phyloP scores from a whole-genome alignment of 176 grass and related monocot species.

The Poa annua region DNA sequence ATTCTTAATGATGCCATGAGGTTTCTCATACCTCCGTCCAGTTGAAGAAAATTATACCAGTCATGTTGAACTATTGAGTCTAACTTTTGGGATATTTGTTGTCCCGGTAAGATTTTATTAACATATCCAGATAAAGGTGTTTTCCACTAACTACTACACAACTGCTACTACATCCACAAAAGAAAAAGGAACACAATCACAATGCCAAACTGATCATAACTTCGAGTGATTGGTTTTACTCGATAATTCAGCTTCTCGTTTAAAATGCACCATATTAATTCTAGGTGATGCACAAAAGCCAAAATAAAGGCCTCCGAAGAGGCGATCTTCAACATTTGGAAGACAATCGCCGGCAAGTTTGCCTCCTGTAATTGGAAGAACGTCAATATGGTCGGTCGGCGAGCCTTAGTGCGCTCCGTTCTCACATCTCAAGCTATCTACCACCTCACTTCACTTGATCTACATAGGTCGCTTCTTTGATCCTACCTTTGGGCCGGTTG shows the following conservation, averaged over 20 bases:
- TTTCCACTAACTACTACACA: not conserved
- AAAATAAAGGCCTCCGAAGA: not conserved
- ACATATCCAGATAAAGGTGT: not conserved
- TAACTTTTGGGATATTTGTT: not conserved
- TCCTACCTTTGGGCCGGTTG: too few relatives aligned
- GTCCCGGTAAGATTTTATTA: not conserved
- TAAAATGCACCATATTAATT: not conserved
- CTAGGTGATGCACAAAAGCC: not conserved
- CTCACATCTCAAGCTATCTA: too few relatives aligned
- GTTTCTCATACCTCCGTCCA: not conserved
- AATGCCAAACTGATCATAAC: not conserved
- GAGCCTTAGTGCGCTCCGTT: too few relatives aligned
- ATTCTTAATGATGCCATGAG: not conserved
- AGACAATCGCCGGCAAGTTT: too few relatives aligned
- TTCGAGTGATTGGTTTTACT: not conserved
- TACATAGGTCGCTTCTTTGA: too few relatives aligned
- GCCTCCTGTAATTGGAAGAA: too few relatives aligned
- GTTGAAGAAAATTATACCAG: not conserved
- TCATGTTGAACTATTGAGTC: not conserved
- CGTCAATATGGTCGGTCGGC: too few relatives aligned
- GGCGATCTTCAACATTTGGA: too few relatives aligned
- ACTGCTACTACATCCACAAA: too few relatives aligned
- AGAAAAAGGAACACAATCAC: not conserved
- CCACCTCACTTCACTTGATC: too few relatives aligned
- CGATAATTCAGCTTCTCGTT: not conserved